Evolutionary conservation across 768 basidiomycete genomes (phyloP).

Genomic region (Candolleomyces eurysporus): DNA sequence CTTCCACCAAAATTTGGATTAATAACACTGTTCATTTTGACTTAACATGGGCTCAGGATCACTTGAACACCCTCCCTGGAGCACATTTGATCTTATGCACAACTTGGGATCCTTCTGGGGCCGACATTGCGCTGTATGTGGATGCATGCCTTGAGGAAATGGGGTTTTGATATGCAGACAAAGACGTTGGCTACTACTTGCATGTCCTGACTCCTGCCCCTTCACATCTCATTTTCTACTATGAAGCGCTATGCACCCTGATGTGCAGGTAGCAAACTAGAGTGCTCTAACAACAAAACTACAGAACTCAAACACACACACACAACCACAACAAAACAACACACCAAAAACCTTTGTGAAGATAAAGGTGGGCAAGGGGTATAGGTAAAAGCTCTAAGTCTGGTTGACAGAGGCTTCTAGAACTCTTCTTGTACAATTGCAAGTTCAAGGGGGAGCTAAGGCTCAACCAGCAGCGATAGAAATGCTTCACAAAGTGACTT

Average conservation of each 20-base stretch:
- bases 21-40: not conserved
- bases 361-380: too few species aligned
- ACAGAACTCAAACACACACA: not conserved
- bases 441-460: too few species aligned
- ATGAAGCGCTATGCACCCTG: conserved; percentile 22
- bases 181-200: conserved; percentile 18
- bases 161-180: conserved; percentile 29
- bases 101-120: conserved; percentile 11
- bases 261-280: too few species aligned
- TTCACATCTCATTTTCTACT: conserved; percentile 21
- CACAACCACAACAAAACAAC: not conserved
- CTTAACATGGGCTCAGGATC: not conserved
- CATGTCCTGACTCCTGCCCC: not conserved
- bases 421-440: too few species aligned
- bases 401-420: too few species aligned
- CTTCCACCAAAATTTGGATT: not conserved
- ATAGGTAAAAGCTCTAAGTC: too few species aligned
- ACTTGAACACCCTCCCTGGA: not conserved
- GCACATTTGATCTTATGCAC: conserved; percentile 6
- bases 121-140: conserved; percentile 16
- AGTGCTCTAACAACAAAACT: too few species aligned
- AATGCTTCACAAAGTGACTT: too few species aligned
- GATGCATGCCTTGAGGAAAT: conserved; percentile 26
- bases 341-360: too few species aligned
- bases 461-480: too few species aligned